Percentiles rank a stretch among this genome's conserved stretches.
Conservation (phyloP, 345 rosid genomes). For the Melastoma malabathricum region DNA sequence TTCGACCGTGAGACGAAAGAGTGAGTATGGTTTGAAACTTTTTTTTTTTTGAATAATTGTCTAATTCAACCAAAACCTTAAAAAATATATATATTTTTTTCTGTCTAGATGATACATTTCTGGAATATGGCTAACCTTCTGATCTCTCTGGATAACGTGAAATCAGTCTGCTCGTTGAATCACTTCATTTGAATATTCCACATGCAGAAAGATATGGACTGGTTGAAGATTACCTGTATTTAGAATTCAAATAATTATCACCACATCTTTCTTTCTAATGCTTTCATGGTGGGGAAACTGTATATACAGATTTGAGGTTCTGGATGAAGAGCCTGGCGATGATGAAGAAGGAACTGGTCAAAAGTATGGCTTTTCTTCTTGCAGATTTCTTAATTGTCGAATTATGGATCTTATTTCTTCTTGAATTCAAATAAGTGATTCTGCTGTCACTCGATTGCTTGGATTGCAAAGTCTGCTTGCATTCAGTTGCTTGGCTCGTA, state of each 20-base stretch:
- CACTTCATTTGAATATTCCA: too few species aligned
- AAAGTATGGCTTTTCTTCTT: constrained; percentile 24
- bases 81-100: not conserved
- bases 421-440: too few species aligned
- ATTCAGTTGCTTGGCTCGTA: too few species aligned
- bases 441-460: too few species aligned
- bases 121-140: too few species aligned
- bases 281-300: constrained; percentile 2
- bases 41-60: constrained; percentile 1
- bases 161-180: too few species aligned
- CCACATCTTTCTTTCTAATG: not conserved
- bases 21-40: constrained; percentile 30
- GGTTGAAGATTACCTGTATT: too few species aligned
- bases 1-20: constrained; percentile 85
- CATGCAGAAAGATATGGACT: too few species aligned
- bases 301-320: constrained; percentile 62
- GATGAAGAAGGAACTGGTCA: constrained; percentile 81
- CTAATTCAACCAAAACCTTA: not conserved
- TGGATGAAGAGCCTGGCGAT: constrained; percentile 96
- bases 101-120: not conserved
- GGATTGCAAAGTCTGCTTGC: too few species aligned
- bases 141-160: too few species aligned
- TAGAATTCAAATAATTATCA: not conserved
- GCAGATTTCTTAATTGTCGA: not conserved
- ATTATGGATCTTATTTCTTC: not conserved